Conservation (phyloP, 495 filamentous ascomycete genomes). For the Oleoguttula mirabilis region DNA sequence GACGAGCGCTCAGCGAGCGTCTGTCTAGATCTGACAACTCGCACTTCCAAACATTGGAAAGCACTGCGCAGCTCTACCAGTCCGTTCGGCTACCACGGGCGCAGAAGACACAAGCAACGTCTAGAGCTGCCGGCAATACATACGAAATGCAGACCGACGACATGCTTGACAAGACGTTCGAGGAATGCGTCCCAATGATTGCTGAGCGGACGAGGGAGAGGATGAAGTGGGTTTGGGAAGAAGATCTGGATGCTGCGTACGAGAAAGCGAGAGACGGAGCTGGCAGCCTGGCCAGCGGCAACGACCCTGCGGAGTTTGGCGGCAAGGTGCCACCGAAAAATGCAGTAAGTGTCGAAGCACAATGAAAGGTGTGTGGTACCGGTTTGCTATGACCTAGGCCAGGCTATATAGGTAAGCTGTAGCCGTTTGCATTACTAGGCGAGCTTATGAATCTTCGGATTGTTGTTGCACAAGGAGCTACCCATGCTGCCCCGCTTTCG, state of each 20-base stretch:
- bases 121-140: slow-evolving; percentile 28
- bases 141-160: slow-evolving; percentile 30
- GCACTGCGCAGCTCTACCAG: slow-evolving; percentile 32
- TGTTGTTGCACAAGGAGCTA: too few species aligned
- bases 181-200: slow-evolving; percentile 19
- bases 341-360: too few species aligned
- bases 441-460: too few species aligned
- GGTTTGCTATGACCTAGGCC: too few species aligned
- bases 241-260: slow-evolving; percentile 17
- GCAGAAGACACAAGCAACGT: slow-evolving; percentile 30
- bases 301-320: too few species aligned
- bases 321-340: too few species aligned
- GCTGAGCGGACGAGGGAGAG: slow-evolving; percentile 16
- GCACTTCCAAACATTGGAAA: slow-evolving; percentile 19
- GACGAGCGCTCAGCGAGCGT: slow-evolving; percentile 26
- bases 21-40: slow-evolving; percentile 1
- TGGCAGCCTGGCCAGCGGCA: too few species aligned
- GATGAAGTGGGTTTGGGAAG: slow-evolving; percentile 20
- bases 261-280: slow-evolving; percentile 8
- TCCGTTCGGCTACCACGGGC: slow-evolving; percentile 32
- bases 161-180: slow-evolving; percentile 21
- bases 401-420: too few species aligned
- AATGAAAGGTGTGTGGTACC: too few species aligned
- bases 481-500: too few species aligned
- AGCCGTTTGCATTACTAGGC: too few species aligned